Percentiles rank a stretch among this genome's conserved stretches.
phyloP scores from a whole-genome alignment of 139 green algal species.

The Micractinium conductrix region DNA sequence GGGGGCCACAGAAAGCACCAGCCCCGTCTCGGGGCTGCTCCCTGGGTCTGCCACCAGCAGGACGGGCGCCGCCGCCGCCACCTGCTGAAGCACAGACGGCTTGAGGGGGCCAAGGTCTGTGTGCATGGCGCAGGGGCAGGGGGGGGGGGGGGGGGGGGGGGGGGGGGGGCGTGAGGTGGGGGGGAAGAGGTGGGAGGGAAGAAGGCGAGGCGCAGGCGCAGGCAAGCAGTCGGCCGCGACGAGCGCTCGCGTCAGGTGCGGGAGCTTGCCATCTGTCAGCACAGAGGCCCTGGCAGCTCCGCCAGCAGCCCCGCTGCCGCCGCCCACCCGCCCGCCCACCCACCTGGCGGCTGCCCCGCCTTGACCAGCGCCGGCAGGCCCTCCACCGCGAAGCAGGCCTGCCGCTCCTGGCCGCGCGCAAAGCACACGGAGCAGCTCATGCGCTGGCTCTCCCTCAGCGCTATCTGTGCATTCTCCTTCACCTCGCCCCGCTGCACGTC shows the following conservation, averaged over 20 bases:
- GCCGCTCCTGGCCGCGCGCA: conserved; percentile 68
- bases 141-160: not conserved
- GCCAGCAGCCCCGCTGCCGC: not conserved
- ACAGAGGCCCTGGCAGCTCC: not conserved
- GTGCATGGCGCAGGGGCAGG: not conserved
- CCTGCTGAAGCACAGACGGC: conserved; percentile 22
- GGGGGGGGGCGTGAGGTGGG: too few relatives aligned
- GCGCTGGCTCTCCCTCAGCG: conserved; percentile 37
- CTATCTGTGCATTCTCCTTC: conserved; percentile 20
- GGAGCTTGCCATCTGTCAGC: too few relatives aligned
- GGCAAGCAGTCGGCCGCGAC: too few relatives aligned
- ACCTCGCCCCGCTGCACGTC: conserved; percentile 52
- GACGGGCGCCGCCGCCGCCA: conserved; percentile 44
- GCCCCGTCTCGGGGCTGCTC: conserved; percentile 49
- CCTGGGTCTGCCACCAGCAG: conserved; percentile 73
- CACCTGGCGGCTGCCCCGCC: conserved; percentile 15
- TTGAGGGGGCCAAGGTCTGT: conserved; percentile 15
- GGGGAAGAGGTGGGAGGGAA: not conserved
- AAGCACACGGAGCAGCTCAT: conserved; percentile 81
- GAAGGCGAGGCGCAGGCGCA: not conserved
- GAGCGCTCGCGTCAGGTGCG: too few relatives aligned
- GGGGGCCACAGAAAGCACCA: conserved; percentile 78
- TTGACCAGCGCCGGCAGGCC: conserved; percentile 38
- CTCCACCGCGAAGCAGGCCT: conserved; percentile 71
- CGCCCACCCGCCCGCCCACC: not conserved